These are phyloP conservation scores for Massariosphaeria phaeospora DNA, from an alignment of 495 filamentous ascomycete species.

Conservation along the genomic window DNA sequence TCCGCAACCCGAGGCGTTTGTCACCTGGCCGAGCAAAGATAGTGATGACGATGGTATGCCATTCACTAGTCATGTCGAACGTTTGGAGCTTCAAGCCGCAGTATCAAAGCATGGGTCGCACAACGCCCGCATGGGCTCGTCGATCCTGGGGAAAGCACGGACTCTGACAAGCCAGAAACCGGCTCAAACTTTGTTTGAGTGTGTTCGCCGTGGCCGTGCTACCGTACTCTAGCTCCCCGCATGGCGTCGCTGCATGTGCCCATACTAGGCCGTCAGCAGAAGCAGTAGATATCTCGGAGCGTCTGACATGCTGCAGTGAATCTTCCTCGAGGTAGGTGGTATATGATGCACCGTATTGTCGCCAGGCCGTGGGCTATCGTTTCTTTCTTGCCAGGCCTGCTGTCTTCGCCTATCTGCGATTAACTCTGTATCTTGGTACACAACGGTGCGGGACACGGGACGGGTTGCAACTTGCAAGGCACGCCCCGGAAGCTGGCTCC, in stretches of 20 bases:
- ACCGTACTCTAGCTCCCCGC: too few species aligned
- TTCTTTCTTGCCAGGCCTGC: neutral
- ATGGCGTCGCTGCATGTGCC: too few species aligned
- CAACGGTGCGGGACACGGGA: constrained; percentile 13
- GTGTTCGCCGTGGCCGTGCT: neutral
- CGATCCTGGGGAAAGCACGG: constrained; percentile 22
- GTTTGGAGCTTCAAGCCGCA: constrained; percentile 24
- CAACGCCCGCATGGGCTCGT: constrained; percentile 5
- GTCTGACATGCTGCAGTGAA: too few species aligned
- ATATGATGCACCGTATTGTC: too few species aligned
- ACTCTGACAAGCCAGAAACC: neutral
- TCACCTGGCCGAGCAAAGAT: neutral
- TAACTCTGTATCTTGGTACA: constrained; percentile 5
- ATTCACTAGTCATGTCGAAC: constrained; percentile 17
- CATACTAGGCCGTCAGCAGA: too few species aligned
- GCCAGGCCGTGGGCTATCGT: too few species aligned
- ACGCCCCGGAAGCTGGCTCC: constrained; percentile 24
- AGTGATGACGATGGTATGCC: constrained; percentile 17
- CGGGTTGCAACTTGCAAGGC: constrained; percentile 7
- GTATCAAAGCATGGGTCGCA: constrained; percentile 12
- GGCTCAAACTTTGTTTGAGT: neutral
- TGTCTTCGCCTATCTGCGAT: neutral
- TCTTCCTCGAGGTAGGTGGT: too few species aligned
- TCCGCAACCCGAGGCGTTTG: constrained; percentile 1
- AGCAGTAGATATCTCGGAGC: too few species aligned